Base-by-base conservation (phyloP, 2,329 filamentous ascomycete genomes). In the Berkeleyomyces basicola region DNA sequence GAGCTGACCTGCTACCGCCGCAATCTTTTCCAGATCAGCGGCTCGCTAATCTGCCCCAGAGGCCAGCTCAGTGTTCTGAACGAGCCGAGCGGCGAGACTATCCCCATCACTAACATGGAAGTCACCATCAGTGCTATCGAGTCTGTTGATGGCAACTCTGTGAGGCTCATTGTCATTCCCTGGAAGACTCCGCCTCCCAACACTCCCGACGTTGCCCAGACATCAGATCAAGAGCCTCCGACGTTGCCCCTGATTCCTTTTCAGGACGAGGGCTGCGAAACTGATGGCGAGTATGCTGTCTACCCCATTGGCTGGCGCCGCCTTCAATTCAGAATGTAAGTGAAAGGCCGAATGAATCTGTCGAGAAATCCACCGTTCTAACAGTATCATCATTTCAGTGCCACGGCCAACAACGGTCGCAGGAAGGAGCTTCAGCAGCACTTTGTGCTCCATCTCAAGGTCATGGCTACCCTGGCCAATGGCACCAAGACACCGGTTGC, bases 361-460 rank as follows among this genome's bases (percentile, higher is more conserved):
- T 23, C 23, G 23, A 23, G 14, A 5, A 47, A 39, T 33, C 6
- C 43, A 36, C 55, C 36, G 36, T 42, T 10, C 31, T 64, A 59
- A 67, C 70, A 67, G 70, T 6, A 39, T 59, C 58, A 37, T 23
- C 31, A 31, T 36, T n/a, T 33, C 63, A 83, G 92, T 72, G 92
- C 92, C 16, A 97, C 92, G 7, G 92, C 92, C 63, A 97, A 97
- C 75, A 97, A 97, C 71, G 92, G 92, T 9, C 84, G 92, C 65
- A 81, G 92, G 66, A 95, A 96, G 75, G 92, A 97, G 72, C 80
- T 97, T 55, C 92, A 97, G 71, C 92, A 97, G 71, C 92, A 97
- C 74, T 97, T 97, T 72, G 85, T 95, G 9, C 80, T 97, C 64
- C 86, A 90, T 66, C 77, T 97, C 60, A 95, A 92, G 72, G 85